Evolutionary conservation across 2,329 filamentous ascomycete species (phyloP).

Genomic region (Colletotrichum plurivorum): DNA sequence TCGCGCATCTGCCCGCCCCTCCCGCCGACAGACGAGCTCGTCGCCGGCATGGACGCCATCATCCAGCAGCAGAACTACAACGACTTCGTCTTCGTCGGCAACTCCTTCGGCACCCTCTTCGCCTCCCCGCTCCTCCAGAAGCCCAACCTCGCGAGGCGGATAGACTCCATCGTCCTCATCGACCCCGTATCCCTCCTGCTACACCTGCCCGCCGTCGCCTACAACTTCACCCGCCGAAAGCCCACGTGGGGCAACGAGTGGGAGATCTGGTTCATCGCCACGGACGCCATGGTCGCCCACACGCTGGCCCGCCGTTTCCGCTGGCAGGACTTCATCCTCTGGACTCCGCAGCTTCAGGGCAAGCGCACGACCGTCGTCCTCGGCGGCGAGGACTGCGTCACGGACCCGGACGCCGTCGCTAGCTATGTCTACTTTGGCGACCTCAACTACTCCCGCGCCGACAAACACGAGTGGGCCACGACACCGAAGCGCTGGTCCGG

Average conservation of each 20-base stretch:
- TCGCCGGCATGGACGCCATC: slow-evolving; percentile 55
- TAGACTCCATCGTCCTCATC: slow-evolving; percentile 63
- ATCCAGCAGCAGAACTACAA: slow-evolving; percentile 70
- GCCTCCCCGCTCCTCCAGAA: slow-evolving; percentile 60
- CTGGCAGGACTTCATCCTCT: slow-evolving; percentile 79
- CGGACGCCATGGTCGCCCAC: slow-evolving; percentile 76
- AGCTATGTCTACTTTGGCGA: slow-evolving; percentile 45
- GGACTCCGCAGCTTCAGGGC: slow-evolving; percentile 73
- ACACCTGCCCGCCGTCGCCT: slow-evolving; percentile 78
- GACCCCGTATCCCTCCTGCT: slow-evolving; percentile 79
- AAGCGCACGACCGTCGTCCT: slow-evolving; percentile 45
- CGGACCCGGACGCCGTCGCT: slow-evolving; percentile 43
- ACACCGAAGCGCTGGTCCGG: slow-evolving; percentile 43
- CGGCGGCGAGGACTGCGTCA: slow-evolving; percentile 44
- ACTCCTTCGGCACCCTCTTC: slow-evolving; percentile 77
- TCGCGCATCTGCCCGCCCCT: slow-evolving; percentile 69
- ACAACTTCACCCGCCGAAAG: slow-evolving; percentile 74
- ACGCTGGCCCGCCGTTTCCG: slow-evolving; percentile 77
- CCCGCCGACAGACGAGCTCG: slow-evolving; percentile 39
- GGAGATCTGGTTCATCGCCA: slow-evolving; percentile 79
- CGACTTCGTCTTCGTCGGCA: slow-evolving; percentile 72
- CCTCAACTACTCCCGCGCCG: slow-evolving; percentile 36
- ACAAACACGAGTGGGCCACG: slow-evolving; percentile 39
- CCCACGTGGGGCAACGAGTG: slow-evolving; percentile 74
- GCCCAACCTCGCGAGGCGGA: slow-evolving; percentile 56